phyloP scores from a whole-genome alignment of 2,329 filamentous ascomycete genomes.

The Aspergillus vadensis region DNA sequence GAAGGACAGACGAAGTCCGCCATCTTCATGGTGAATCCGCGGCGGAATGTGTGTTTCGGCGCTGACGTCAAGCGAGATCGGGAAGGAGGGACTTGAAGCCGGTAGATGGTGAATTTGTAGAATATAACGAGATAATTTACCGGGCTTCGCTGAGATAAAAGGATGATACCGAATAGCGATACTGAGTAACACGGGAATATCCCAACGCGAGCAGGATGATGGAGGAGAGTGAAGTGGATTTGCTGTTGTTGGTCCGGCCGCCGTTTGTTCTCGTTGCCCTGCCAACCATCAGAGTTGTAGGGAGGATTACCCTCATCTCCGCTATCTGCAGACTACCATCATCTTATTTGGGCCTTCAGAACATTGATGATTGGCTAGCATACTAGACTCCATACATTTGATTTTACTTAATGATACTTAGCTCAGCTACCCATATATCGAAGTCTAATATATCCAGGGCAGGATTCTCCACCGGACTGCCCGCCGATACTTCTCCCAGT shows the following conservation, averaged over 20 bases:
- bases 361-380: too few species aligned
- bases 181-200: background rate
- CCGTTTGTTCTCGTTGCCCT: background rate
- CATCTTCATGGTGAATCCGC: constrained; percentile 5
- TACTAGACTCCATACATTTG: too few species aligned
- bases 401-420: too few species aligned
- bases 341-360: too few species aligned
- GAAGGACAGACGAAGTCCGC: constrained; percentile 10
- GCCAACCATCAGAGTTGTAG: background rate
- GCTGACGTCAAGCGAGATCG: background rate
- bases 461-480: constrained; percentile 77
- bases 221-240: background rate
- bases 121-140: background rate
- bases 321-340: too few species aligned
- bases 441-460: constrained; percentile 70
- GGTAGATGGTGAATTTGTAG: background rate
- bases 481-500: constrained; percentile 84
- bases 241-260: constrained; percentile 2
- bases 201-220: background rate
- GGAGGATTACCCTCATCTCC: too few species aligned
- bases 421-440: too few species aligned
- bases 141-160: background rate
- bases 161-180: background rate
- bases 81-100: background rate
- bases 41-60: constrained; percentile 3